These are phyloP conservation scores for Rhodotorula graminis DNA, from an alignment of 768 basidiomycete genomes.

Conservation along the genomic window DNA sequence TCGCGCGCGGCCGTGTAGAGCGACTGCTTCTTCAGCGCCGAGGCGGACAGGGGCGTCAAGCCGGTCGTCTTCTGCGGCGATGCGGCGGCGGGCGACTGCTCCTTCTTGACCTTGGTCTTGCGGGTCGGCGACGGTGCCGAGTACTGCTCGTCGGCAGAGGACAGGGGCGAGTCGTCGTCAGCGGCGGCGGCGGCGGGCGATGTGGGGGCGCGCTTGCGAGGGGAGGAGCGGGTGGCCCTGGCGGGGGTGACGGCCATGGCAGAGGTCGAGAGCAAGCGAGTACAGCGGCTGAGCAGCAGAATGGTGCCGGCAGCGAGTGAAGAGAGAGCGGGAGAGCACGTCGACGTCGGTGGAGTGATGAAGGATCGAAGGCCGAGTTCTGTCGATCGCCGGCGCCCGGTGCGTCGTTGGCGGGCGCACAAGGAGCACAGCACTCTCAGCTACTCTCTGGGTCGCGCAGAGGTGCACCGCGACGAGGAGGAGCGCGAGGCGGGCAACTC, in stretches of 20 bases:
- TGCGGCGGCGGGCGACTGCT: neutral
- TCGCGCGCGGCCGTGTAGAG: neutral
- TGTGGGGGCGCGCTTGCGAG: neutral
- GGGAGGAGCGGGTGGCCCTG: neutral
- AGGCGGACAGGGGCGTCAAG: neutral
- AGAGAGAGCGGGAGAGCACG: too few relatives aligned
- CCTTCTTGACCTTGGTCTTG: too few relatives aligned
- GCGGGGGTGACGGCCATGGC: neutral
- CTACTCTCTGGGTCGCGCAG: too few relatives aligned
- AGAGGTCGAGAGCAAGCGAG: neutral
- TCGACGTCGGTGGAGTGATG: too few relatives aligned
- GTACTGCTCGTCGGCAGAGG: too few relatives aligned
- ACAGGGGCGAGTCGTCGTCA: neutral
- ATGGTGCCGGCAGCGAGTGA: neutral
- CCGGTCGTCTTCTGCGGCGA: neutral
- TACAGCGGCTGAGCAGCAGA: neutral
- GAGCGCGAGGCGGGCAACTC: too few relatives aligned
- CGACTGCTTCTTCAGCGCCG: constrained; percentile 14
- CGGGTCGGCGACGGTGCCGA: neutral
- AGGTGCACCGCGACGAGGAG: too few relatives aligned
- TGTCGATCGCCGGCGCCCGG: neutral
- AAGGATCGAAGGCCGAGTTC: neutral
- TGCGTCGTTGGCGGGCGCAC: too few relatives aligned
- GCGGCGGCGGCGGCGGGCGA: neutral
- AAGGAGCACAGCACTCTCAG: too few relatives aligned